Evolutionary conservation across 176 grass and related monocot genomes (phyloP).

Genomic region (Oryza australiensis): DNA sequence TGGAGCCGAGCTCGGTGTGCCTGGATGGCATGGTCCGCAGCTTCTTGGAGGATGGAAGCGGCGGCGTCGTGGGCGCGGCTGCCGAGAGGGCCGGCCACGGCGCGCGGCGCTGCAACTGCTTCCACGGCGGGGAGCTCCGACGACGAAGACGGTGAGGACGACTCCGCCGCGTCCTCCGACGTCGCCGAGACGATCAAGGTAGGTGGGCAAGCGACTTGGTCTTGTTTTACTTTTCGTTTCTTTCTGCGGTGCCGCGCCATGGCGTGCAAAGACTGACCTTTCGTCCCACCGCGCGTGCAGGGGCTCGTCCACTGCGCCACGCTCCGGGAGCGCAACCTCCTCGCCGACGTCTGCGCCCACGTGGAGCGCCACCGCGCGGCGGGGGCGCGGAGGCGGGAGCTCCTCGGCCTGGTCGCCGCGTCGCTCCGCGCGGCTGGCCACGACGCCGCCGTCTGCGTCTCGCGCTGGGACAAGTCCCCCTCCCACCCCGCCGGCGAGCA

Average conservation of each 20-base stretch:
- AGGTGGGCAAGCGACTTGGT: not conserved
- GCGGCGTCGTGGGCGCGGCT: not conserved
- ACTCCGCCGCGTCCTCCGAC: slow-evolving; percentile 38
- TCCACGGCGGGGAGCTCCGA: slow-evolving; percentile 54
- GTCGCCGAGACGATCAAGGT: slow-evolving; percentile 74
- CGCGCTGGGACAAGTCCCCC: slow-evolving; percentile 60
- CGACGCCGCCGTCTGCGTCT: slow-evolving; percentile 59
- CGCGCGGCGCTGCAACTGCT: slow-evolving; percentile 57
- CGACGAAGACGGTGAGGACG: slow-evolving; percentile 34
- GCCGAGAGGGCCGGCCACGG: slow-evolving; percentile 42
- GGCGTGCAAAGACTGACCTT: not conserved
- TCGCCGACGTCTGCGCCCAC: slow-evolving; percentile 60
- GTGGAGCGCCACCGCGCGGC: slow-evolving; percentile 48
- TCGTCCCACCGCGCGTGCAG: slow-evolving; percentile 21
- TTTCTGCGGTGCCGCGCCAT: not conserved
- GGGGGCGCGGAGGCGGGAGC: slow-evolving; percentile 46
- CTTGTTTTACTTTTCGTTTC: not conserved
- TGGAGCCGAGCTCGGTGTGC: slow-evolving; percentile 67
- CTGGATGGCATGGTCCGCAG: slow-evolving; percentile 83
- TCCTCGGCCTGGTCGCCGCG: slow-evolving; percentile 43
- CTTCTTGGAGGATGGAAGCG: slow-evolving; percentile 67
- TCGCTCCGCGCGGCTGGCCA: slow-evolving; percentile 48
- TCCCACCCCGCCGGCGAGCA: slow-evolving; percentile 62
- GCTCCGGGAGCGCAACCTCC: slow-evolving; percentile 74
- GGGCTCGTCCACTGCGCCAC: slow-evolving; percentile 69